Percentiles rank a stretch among this genome's conserved stretches.
Evolutionary conservation across 164 flowering plant genomes (phyloP).

Genomic region (Berberis vulgaris): DNA sequence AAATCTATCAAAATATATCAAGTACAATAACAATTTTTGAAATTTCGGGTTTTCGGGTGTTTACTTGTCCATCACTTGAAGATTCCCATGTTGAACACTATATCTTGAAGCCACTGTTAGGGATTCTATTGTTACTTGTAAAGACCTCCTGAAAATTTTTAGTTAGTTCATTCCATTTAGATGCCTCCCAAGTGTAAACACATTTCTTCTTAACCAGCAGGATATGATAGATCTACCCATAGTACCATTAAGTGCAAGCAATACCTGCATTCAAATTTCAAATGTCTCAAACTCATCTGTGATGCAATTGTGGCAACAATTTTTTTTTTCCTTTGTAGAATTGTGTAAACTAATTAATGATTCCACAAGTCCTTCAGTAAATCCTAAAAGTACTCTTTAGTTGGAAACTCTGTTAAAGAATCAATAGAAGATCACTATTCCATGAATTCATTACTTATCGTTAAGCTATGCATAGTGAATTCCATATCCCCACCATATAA

Average conservation of each 20-base stretch:
- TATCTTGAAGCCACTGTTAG: conserved; percentile 15
- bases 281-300: background rate
- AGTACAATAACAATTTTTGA: conserved; percentile 42
- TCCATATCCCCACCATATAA: conserved; percentile 34
- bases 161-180: conserved; percentile 87
- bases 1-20: conserved; percentile 60
- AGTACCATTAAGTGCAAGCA: conserved; percentile 65
- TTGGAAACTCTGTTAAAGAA: no score
- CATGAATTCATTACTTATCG: conserved; percentile 30
- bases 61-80: conserved; percentile 20
- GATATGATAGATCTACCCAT: conserved; percentile 56
- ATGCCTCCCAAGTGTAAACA: conserved; percentile 53
- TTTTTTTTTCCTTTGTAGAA: no score
- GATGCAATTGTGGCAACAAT: no score
- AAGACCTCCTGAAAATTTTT: conserved; percentile 49
- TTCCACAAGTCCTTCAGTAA: no score
- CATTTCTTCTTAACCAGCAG: conserved; percentile 53
- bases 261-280: conserved; percentile 39
- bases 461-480: conserved; percentile 29
- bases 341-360: no score
- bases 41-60: conserved; percentile 6
- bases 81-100: conserved; percentile 21
- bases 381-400: no score
- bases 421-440: no score
- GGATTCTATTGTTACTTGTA: conserved; percentile 16